Base-by-base conservation (phyloP, 257 asterid species). In the Dorcoceras hygrometricum region DNA sequence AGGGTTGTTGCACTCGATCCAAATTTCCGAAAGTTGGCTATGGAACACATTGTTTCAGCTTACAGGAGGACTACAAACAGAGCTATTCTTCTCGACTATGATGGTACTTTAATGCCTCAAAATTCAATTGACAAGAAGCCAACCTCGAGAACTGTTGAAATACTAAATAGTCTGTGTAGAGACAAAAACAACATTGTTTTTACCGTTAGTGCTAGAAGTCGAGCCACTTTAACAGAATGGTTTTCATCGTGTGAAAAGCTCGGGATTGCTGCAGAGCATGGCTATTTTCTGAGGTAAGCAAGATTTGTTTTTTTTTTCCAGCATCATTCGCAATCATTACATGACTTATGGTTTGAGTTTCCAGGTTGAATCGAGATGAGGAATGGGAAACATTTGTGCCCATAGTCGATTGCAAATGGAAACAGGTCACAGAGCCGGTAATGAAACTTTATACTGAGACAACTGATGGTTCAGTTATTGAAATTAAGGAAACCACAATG, bases 201-300 rank as follows among this genome's bases (percentile, higher is more conserved):
- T n/a, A 39, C 14, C 12, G 83, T 80, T 59, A 83, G 86, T 78
- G 86, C 86, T 29, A 78, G 79, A 80, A 78, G 78, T 46, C 77
- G 86, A 58, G 63, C 59, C n/a, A 69, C 73, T 29, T 66, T 83
- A 56, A 67, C 58, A 8, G 78, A 76, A 23, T 83, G 88, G 88
- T 83, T 83, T 71, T 79, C 82, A 16, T 77, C 88, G 23, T 75
- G 86, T 71, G 82, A 65, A 43, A 78, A 75, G 65, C 81, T 83
- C 20, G 88, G 88, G 46, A 76, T 78, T 53, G 88, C 88, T 19
- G 88, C 86, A 6, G 88, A 83, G 75, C 86, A 83, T 70, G 88
- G 88, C 20, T 81, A 78, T 74, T 83, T 80, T 73, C 51, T 83
- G 23, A 73, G 88, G 88, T 80, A 76, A 23, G 51, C 11, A 39